Percentiles rank a stretch among this genome's conserved stretches.
These are phyloP conservation scores for Phoma herbarum DNA, from an alignment of 2,329 filamentous ascomycete genomes.

Conservation along the genomic window DNA sequence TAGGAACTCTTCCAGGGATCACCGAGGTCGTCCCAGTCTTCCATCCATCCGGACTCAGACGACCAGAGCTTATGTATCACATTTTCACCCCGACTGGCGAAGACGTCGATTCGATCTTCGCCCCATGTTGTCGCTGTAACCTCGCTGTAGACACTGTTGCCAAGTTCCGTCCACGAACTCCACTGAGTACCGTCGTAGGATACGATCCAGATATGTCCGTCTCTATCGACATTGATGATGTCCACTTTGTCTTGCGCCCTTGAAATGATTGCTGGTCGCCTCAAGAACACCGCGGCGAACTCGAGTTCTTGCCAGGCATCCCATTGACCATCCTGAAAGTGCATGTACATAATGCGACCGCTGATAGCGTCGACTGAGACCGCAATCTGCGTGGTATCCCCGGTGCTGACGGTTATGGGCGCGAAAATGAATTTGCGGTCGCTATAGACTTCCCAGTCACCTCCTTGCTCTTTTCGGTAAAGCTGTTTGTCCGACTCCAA, in stretches of 20 bases:
- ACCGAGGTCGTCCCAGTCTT: conserved; percentile 8
- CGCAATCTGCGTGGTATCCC: conserved; percentile 11
- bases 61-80: conserved; percentile 14
- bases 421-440: conserved; percentile 16
- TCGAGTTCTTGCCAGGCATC: conserved; percentile 21
- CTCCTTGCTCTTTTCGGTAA: neutral
- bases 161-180: conserved; percentile 20
- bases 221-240: conserved; percentile 14
- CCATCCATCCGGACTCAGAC: neutral
- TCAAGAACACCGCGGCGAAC: neutral
- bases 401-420: conserved; percentile 12
- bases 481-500: conserved; percentile 2
- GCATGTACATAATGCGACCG: conserved; percentile 18
- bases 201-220: conserved; percentile 14
- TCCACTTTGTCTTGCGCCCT: conserved; percentile 11
- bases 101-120: conserved; percentile 23
- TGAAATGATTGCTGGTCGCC: conserved; percentile 13
- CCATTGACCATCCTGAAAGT: conserved; percentile 15
- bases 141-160: conserved; percentile 7
- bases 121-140: conserved; percentile 19
- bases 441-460: conserved; percentile 11
- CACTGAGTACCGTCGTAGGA: conserved; percentile 16
- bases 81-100: neutral
- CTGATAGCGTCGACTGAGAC: conserved; percentile 16
- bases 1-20: neutral